These are phyloP conservation scores for Pseudocercospora crystallina DNA, from an alignment of 2,329 filamentous ascomycete genomes.

Conservation along the genomic window DNA sequence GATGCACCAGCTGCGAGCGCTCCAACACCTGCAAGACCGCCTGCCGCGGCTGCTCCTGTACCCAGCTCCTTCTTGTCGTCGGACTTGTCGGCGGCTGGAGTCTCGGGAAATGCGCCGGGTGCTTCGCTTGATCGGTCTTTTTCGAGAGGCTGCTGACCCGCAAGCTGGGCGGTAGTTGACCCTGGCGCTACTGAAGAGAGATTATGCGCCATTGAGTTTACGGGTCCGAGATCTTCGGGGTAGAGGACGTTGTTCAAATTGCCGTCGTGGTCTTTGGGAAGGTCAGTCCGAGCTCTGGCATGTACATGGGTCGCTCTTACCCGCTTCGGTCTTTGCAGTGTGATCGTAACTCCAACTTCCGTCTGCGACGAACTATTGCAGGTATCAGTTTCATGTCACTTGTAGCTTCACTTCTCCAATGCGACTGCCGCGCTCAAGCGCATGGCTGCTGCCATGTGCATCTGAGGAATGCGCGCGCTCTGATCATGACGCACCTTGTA, in stretches of 20 bases:
- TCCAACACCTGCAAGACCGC: conserved; percentile 5
- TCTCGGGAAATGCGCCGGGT: conserved; percentile 72
- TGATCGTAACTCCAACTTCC: conserved; percentile 84
- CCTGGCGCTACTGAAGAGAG: conserved; percentile 65
- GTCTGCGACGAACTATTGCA: conserved; percentile 84
- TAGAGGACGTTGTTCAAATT: conserved; percentile 93
- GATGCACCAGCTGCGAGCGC: conserved; percentile 10
- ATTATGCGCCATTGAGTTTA: conserved; percentile 43
- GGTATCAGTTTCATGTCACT: conserved; percentile 5
- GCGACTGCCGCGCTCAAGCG: too few relatives aligned
- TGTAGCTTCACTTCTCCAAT: background rate
- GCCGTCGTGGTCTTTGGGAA: conserved; percentile 72
- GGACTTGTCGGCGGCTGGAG: conserved; percentile 55
- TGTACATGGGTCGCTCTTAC: too few relatives aligned
- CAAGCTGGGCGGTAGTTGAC: conserved; percentile 70
- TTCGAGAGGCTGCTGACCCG: conserved; percentile 63
- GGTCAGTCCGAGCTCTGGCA: too few relatives aligned
- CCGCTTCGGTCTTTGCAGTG: conserved; percentile 76
- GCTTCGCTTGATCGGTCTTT: conserved; percentile 34
- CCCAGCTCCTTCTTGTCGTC: conserved; percentile 7
- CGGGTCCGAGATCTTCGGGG: conserved; percentile 65
- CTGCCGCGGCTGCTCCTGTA: conserved; percentile 5
- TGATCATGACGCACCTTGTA: conserved; percentile 76
- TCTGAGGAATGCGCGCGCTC: background rate
- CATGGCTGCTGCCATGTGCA: conserved; percentile 4